A percentile compares a stretch with the other conserved stretches of the same genome.
Evolutionary conservation across 768 basidiomycete genomes (phyloP).

Genomic region (Ramaria rubella): DNA sequence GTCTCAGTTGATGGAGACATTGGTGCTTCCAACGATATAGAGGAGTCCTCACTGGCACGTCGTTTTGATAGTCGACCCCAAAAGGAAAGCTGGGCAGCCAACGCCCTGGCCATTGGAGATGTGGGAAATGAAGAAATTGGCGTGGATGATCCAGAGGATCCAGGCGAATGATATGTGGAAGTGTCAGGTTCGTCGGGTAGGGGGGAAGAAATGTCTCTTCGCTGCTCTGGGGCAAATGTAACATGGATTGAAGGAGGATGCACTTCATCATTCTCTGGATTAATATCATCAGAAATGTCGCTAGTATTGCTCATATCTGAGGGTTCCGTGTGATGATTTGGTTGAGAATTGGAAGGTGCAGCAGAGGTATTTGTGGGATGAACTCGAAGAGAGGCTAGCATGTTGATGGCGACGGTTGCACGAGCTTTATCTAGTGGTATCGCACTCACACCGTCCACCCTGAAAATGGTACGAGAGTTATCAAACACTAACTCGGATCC

Average conservation of each 20-base stretch:
- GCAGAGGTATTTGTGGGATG: neutral
- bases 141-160: conserved; percentile 48
- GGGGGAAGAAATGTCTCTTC: conserved; percentile 14
- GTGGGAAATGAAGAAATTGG: conserved; percentile 38
- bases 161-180: conserved; percentile 21
- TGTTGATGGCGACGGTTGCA: conserved; percentile 47
- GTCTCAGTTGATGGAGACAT: conserved; percentile 33
- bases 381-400: conserved; percentile 25
- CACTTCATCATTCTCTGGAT: conserved; percentile 34
- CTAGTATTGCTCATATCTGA: neutral
- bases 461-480: conserved; percentile 52
- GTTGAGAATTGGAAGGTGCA: neutral
- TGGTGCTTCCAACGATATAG: conserved; percentile 4
- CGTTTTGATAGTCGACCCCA: conserved; percentile 58
- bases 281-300: conserved; percentile 41
- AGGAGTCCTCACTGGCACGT: conserved; percentile 10
- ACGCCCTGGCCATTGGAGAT: conserved; percentile 52
- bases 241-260: neutral
- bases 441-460: conserved; percentile 59
- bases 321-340: neutral
- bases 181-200: conserved; percentile 16
- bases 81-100: conserved; percentile 65
- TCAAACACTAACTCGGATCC: conserved; percentile 51
- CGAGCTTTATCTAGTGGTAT: conserved; percentile 66
- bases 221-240: conserved; percentile 18